Conservation (phyloP, 192 early-diverging fungal species). For the Dispira parvispora region DNA sequence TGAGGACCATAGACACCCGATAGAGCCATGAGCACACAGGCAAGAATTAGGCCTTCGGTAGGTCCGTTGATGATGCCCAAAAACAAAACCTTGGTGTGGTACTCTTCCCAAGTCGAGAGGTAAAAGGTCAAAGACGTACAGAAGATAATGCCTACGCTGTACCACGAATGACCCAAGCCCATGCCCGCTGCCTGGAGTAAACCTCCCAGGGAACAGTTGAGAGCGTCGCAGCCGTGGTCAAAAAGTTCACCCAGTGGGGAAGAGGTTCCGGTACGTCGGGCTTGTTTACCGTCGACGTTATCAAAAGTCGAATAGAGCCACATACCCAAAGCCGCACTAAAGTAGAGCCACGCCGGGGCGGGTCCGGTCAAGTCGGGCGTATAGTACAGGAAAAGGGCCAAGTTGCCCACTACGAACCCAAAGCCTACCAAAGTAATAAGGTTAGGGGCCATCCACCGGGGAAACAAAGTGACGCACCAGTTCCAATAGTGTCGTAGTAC, state of each 20-base stretch:
- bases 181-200: conserved; percentile 58
- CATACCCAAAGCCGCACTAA: conserved; percentile 56
- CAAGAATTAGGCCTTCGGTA: conserved; percentile 64
- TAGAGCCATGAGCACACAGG: conserved; percentile 41
- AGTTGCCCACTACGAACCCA: conserved; percentile 54
- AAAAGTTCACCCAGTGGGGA: conserved; percentile 72
- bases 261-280: conserved; percentile 55
- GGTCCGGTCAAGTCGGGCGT: conserved; percentile 51
- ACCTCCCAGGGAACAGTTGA: conserved; percentile 63
- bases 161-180: conserved; percentile 52
- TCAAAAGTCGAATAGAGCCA: conserved; percentile 86
- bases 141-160: conserved; percentile 38
- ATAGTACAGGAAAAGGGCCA: conserved; percentile 48
- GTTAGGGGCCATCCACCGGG: conserved; percentile 85
- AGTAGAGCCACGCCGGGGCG: conserved; percentile 53
- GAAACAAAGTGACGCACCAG: conserved; percentile 72
- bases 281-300: conserved; percentile 77
- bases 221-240: conserved; percentile 75
- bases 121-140: conserved; percentile 61
- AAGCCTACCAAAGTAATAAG: conserved; percentile 69
- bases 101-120: conserved; percentile 80
- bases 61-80: conserved; percentile 74
- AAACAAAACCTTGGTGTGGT: conserved; percentile 73
- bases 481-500: conserved; percentile 81
- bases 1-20: conserved; percentile 48